Evolutionary conservation across 352 stramenopile species (phyloP), one percentile per base, ranked within the genome.

Genomic region (Globisporangium abappressorium): DNA sequence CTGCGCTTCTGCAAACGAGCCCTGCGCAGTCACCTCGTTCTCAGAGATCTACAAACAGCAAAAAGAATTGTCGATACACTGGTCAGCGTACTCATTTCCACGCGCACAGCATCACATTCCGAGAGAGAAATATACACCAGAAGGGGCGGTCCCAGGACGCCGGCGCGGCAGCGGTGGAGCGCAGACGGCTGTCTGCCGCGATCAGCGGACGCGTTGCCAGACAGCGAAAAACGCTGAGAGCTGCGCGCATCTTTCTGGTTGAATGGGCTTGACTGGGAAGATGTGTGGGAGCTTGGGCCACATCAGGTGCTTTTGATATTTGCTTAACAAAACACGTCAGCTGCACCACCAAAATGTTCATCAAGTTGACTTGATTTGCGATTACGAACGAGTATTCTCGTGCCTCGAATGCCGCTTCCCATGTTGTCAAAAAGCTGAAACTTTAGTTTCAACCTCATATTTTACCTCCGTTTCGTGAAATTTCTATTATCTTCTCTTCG

Each of bases 1-100:
- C 1, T 26, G 91, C 5, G 87, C 87, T 68, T 97, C 87, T 0
- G 91, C 91, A 67, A 97, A 97, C 57, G 90, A 95, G 46, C 87
- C 87, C 65, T 95, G 85, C n/a, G 85, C 87, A 9, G 84, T 84
- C 28, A 93, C 76, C 11, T 80, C 77, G 28, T 92, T 74, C 60
- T 90, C 79, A n/a, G 84, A 88, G 43, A 94, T 87, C 86, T 94
- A 70, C 20, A 12, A 20, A 53, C 22, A 38, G 2, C 18, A 22
- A 51, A 54, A 56, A n/a, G 28, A 26, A 46, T 26, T 26, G 24
- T 43, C 36, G 15, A 43, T 12, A 43, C 5, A 43, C 5, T 24
- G 47, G 8, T 59, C n/a, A 53, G 0, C 43, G 4, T 8, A 5
- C 24, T 26, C 24, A 26, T 26, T 26, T 26, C 24, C 59, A 26